Conservation (phyloP, 352 stramenopile genomes). For the Globisporangium perplexum region DNA sequence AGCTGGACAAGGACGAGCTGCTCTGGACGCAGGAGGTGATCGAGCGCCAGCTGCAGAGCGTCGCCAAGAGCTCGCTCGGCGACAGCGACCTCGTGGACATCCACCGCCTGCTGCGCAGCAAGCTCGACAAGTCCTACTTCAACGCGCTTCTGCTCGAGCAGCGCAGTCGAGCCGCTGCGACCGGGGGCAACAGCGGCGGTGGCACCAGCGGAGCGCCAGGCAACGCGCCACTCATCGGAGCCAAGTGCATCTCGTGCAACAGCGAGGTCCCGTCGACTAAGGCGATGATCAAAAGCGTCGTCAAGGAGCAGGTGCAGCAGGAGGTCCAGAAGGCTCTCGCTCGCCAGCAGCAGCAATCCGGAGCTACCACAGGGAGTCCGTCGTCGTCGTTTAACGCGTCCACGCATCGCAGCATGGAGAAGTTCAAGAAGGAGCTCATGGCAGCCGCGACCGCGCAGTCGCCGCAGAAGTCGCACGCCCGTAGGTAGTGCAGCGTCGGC, state of each 20-base stretch:
- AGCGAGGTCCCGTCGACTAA: slow-evolving; percentile 54
- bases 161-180: slow-evolving; percentile 19
- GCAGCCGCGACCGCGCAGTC: slow-evolving; percentile 35
- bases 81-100: slow-evolving; percentile 61
- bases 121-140: slow-evolving; percentile 60
- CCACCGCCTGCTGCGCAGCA: slow-evolving; percentile 42
- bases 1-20: slow-evolving; percentile 71
- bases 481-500: neutral
- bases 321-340: slow-evolving; percentile 48
- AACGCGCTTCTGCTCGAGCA: slow-evolving; percentile 47
- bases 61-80: slow-evolving; percentile 57
- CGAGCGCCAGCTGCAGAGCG: slow-evolving; percentile 53
- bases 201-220: slow-evolving; percentile 6
- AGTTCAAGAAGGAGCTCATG: slow-evolving; percentile 65
- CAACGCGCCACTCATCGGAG: slow-evolving; percentile 30
- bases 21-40: slow-evolving; percentile 71
- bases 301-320: slow-evolving; percentile 56
- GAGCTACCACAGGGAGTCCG: slow-evolving; percentile 3
- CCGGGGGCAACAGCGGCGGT: slow-evolving; percentile 5
- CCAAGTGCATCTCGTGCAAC: slow-evolving; percentile 72
- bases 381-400: slow-evolving; percentile 41
- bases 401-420: slow-evolving; percentile 55
- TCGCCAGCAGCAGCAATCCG: slow-evolving; percentile 11
- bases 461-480: slow-evolving; percentile 28
- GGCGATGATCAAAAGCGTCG: slow-evolving; percentile 47